These are phyloP conservation scores for Citrullus colocynthis DNA, from an alignment of 306 rosid species.

Conservation along the genomic window DNA sequence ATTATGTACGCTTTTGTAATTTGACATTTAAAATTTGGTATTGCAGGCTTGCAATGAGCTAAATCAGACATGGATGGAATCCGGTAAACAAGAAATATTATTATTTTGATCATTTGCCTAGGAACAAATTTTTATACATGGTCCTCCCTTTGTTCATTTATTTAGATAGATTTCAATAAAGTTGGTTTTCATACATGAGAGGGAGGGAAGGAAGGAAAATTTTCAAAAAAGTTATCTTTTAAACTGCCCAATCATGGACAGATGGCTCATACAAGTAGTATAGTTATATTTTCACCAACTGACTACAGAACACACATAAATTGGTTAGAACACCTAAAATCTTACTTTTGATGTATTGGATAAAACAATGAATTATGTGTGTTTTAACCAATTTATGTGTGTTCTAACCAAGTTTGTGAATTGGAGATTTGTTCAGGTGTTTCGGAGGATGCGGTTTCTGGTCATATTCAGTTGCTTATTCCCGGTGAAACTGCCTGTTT, in stretches of 20 bases:
- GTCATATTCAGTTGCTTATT: constrained; percentile 85
- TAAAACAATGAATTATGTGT: neutral
- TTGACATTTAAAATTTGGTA: constrained; percentile 6
- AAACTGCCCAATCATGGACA: neutral
- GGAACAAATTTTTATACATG: neutral
- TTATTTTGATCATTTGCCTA: neutral
- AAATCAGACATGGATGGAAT: constrained; percentile 95
- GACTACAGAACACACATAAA: neutral
- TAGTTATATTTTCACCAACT: neutral
- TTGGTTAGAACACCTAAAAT: neutral
- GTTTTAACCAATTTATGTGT: neutral
- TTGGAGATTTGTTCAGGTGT: constrained; percentile 54
- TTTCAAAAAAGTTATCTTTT: neutral
- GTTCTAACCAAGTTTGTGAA: neutral
- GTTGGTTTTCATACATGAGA: neutral
- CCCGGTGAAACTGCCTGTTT: constrained; percentile 99
- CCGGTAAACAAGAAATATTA: constrained; percentile 37
- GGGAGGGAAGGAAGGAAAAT: too few relatives aligned
- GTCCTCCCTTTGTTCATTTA: constrained; percentile 1
- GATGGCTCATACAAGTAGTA: neutral
- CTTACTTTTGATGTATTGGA: neutral
- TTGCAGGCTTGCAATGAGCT: constrained; percentile 90
- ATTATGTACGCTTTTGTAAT: neutral
- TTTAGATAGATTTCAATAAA: neutral
- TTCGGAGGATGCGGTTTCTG: constrained; percentile 97